Conservation (phyloP, 106 monocot genomes). For the Dioscorea zingiberensis region DNA sequence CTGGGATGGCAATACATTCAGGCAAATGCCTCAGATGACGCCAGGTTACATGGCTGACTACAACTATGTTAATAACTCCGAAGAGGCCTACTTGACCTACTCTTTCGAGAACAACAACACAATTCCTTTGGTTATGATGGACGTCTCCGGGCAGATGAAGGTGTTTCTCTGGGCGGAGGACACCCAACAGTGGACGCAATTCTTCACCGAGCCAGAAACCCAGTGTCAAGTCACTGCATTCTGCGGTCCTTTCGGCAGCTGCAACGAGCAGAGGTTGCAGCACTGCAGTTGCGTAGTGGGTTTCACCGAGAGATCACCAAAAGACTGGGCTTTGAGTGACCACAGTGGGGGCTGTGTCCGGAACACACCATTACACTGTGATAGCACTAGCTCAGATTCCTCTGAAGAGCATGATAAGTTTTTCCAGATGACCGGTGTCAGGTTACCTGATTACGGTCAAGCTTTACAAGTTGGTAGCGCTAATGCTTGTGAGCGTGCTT, state of each 20-base stretch:
- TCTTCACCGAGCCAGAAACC: too few relatives aligned
- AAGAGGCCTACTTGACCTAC: too few relatives aligned
- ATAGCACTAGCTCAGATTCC: neutral
- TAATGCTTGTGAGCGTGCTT: neutral
- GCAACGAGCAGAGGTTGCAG: neutral
- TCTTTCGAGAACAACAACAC: too few relatives aligned
- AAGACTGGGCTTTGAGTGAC: neutral
- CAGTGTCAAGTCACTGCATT: neutral
- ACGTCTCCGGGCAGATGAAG: slow-evolving; percentile 8
- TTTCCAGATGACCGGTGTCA: slow-evolving; percentile 2
- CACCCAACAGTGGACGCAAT: too few relatives aligned
- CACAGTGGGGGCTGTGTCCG: neutral
- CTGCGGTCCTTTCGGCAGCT: neutral
- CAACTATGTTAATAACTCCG: too few relatives aligned
- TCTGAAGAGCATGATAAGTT: neutral
- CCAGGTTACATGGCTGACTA: slow-evolving; percentile 5
- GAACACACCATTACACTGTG: neutral
- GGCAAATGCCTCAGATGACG: too few relatives aligned
- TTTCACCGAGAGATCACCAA: neutral
- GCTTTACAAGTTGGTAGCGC: neutral
- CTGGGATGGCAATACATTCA: too few relatives aligned
- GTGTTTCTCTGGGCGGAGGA: too few relatives aligned
- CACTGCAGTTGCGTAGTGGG: neutral
- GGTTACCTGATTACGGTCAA: neutral
- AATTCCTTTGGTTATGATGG: slow-evolving; percentile 1